Base-by-base conservation (phyloP, 2,329 filamentous ascomycete genomes). In the Ophiostoma ulmi region DNA sequence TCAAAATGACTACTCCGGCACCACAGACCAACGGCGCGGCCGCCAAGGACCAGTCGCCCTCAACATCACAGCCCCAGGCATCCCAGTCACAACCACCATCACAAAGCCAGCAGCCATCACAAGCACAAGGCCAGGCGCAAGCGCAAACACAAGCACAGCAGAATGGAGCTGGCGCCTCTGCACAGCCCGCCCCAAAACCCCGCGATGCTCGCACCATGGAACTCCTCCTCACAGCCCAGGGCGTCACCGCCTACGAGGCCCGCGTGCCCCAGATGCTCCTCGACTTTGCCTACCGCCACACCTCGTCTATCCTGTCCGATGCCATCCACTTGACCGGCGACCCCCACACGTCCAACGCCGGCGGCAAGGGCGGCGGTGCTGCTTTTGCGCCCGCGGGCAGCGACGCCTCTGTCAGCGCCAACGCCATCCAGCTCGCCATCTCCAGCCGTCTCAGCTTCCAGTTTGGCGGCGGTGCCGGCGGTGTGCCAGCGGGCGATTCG, bases 231-330 rank as follows among this genome's bases (percentile, higher is more conserved):
- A 90, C 89, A 26, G 90, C 90, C 8, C 90, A 93, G 76, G 91
- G 91, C 77, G 91, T 94, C 11, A 89, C 90, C 5, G 85, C 89
- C 58, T 95, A 93, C 83, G 91, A 94, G 79, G 87, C 91, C 78
- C 91, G 92, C 76, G 91, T 95, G 1, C 92, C 92, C 0, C 86
- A 94, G 0, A 88, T 94, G 72, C 88, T 95, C 67, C 88, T 95
- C 78, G 92, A 95, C 81, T 94, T 94, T 77, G 91, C 92, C 67
- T 95, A 95, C 84, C 88, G 92, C 52, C 91, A 93, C 83, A 92
- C 90, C 11, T 88, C 88, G 1, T 85, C 87, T 71, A 84, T 94
- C 48, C 87, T 94, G 26, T 87, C 83, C 74, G 91, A 93, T 80
- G 89, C 88, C 7, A 80, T 92, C 20, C 89, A 91, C 76, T 85